Conservation (phyloP, 352 stramenopile genomes). For the Pythium brassicae region DNA sequence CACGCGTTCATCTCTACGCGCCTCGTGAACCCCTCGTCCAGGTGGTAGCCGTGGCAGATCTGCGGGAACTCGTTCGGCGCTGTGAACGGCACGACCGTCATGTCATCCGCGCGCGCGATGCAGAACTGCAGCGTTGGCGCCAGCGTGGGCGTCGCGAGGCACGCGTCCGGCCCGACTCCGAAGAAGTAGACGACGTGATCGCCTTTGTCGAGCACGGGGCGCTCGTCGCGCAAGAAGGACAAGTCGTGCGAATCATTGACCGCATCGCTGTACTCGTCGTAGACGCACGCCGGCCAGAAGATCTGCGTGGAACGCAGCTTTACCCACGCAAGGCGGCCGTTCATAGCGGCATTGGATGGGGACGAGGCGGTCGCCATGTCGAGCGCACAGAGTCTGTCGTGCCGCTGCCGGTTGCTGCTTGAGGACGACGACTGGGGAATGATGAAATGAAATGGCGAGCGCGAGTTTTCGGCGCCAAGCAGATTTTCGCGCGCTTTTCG, state of each 20-base stretch:
- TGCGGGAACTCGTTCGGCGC: slow-evolving; percentile 25
- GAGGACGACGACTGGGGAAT: too few relatives aligned
- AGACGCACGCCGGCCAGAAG: slow-evolving; percentile 74
- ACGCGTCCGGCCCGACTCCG: slow-evolving; percentile 41
- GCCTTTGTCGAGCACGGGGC: slow-evolving; percentile 54
- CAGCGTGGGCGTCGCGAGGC: slow-evolving; percentile 14
- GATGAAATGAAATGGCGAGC: not conserved
- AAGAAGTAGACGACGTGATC: slow-evolving; percentile 83
- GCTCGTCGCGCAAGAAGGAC: slow-evolving; percentile 27
- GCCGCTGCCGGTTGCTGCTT: too few relatives aligned
- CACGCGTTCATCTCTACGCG: slow-evolving; percentile 38
- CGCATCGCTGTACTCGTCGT: slow-evolving; percentile 48
- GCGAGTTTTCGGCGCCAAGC: slow-evolving; percentile 6
- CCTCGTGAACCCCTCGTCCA: slow-evolving; percentile 28
- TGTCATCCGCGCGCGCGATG: slow-evolving; percentile 36
- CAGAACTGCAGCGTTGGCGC: slow-evolving; percentile 51
- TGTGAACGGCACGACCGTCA: slow-evolving; percentile 13
- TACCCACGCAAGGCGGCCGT: slow-evolving; percentile 30
- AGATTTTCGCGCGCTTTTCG: slow-evolving; percentile 7
- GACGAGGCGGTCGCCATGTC: not conserved
- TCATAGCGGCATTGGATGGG: not conserved
- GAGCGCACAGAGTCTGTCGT: not conserved
- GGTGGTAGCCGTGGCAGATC: slow-evolving; percentile 29
- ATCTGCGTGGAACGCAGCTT: slow-evolving; percentile 46
- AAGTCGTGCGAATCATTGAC: slow-evolving; percentile 45